Conservation (phyloP, 1,139 yeast species). For the Diutina ranongensis region DNA sequence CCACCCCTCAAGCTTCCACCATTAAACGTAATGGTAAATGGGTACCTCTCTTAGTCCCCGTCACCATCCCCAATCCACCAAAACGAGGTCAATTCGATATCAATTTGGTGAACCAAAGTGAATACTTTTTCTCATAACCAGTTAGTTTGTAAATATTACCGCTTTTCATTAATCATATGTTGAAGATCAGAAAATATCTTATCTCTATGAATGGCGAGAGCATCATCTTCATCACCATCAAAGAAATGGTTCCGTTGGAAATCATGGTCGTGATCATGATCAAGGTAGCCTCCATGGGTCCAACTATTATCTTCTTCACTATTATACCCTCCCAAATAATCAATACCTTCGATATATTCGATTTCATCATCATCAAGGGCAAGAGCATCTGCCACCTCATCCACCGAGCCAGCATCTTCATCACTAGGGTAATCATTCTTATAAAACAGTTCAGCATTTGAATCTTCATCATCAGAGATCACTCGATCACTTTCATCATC, state of each 20-base stretch:
- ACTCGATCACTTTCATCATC: conserved; percentile 28
- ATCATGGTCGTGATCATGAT: conserved; percentile 9
- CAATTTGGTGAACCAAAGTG: conserved; percentile 20
- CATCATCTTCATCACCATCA: conserved; percentile 43
- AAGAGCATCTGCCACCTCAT: conserved; percentile 13
- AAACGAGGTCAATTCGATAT: conserved; percentile 24
- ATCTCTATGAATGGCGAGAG: conserved; percentile 52
- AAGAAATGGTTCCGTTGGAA: conserved; percentile 37
- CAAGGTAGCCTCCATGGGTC: conserved; percentile 13
- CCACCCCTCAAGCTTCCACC: neutral
- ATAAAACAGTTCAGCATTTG: conserved; percentile 85
- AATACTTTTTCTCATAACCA: conserved; percentile 27
- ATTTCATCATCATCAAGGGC: conserved; percentile 10
- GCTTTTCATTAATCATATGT: conserved; percentile 27
- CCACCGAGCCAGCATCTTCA: conserved; percentile 47
- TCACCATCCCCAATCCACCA: conserved; percentile 20
- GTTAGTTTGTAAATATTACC: neutral
- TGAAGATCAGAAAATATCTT: conserved; percentile 46
- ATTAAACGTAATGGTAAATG: neutral
- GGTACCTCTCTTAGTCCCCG: conserved; percentile 13
- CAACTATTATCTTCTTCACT: conserved; percentile 10
- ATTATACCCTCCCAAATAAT: conserved; percentile 11
- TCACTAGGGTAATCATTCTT: conserved; percentile 93
- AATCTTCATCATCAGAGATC: conserved; percentile 53
- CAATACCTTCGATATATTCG: conserved; percentile 7